phyloP scores from a whole-genome alignment of 2,329 filamentous ascomycete genomes.

The Aspergillus awamori region DNA sequence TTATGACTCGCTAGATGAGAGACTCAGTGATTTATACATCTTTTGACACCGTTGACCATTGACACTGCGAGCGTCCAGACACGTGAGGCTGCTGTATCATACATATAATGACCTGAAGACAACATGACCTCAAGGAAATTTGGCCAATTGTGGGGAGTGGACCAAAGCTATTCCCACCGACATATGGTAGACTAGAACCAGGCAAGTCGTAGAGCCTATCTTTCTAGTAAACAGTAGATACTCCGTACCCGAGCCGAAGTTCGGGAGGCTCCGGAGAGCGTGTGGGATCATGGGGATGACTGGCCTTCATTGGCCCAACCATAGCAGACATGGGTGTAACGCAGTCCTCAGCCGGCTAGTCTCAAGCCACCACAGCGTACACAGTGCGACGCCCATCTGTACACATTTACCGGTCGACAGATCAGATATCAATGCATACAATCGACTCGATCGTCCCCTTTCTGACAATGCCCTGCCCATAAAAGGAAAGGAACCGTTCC shows the following conservation, averaged over 20 bases:
- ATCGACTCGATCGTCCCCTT: not conserved
- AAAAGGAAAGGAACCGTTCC: not conserved
- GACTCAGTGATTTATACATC: conserved; percentile 15
- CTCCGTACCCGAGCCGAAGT: not conserved
- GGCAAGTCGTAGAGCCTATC: no score
- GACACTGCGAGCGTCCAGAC: conserved; percentile 24
- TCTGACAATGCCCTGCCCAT: not conserved
- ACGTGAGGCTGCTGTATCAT: conserved; percentile 31
- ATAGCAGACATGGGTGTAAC: not conserved
- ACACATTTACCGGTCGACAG: no score
- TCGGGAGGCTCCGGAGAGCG: conserved; percentile 3
- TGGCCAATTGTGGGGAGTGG: not conserved
- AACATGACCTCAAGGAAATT: conserved; percentile 16
- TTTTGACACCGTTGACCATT: conserved; percentile 12
- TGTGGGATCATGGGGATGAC: conserved; percentile 3
- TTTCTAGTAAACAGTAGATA: not conserved
- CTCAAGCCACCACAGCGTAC: not conserved
- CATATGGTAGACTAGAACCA: not conserved
- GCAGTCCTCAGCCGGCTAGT: not conserved
- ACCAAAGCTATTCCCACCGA: not conserved
- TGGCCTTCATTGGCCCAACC: not conserved
- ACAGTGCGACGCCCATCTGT: no score
- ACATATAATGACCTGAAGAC: conserved; percentile 22
- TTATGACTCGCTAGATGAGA: conserved; percentile 12
- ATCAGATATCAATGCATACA: not conserved